Base-by-base conservation (phyloP, 768 basidiomycete species). In the Peribolospora kevripleyi region DNA sequence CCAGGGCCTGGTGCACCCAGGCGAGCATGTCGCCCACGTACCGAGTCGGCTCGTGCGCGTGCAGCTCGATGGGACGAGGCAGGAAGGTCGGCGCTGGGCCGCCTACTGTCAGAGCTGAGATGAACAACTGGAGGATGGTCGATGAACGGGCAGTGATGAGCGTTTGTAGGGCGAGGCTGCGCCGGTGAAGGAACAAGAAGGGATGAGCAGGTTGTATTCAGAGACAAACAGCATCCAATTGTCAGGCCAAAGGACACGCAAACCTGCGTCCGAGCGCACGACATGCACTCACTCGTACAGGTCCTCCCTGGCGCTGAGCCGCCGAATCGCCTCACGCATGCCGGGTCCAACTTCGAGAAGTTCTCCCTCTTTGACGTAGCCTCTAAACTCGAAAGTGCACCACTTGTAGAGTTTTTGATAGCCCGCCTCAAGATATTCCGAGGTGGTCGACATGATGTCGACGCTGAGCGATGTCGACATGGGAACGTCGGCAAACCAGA, bases 1-100 rank as follows among this genome's bases (percentile, higher is more conserved):
- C 93, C 57, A 93, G 86, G 0, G 82, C 76, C 59, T 97, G 91
- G 67, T 98, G 91, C 0, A 95, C 80, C 91, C 91, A 95, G 0
- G 90, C 91, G 6, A 97, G 77, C 84, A 97, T 97, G 68, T 97
- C 91, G 10, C 93, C 93, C 10, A 91, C 79, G 65, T 98, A 98
- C 41, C 91, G 79, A 60, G 87, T 75, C 0, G 93, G 91, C 65
- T 98, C 93, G 62, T 98, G 93, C 0, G 93, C 93, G 63, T 98
- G 93, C 3, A 98, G 73, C 65, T 97, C 93, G 58, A 98, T 97
- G 0, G 91, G 86, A 5, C 90, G 76, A 8, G 90, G 85, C 6
- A 82, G 70, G 14, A 25, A 41, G 58, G 53, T 0, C 61, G 46
- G 82, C 85, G 46, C 78, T 81, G 1, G 79, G 83, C 2, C 84